Percentiles rank a stretch among this genome's conserved stretches.
phyloP scores from a whole-genome alignment of 371 early-diverging fungal species.

The Chytridium lagenaria region DNA sequence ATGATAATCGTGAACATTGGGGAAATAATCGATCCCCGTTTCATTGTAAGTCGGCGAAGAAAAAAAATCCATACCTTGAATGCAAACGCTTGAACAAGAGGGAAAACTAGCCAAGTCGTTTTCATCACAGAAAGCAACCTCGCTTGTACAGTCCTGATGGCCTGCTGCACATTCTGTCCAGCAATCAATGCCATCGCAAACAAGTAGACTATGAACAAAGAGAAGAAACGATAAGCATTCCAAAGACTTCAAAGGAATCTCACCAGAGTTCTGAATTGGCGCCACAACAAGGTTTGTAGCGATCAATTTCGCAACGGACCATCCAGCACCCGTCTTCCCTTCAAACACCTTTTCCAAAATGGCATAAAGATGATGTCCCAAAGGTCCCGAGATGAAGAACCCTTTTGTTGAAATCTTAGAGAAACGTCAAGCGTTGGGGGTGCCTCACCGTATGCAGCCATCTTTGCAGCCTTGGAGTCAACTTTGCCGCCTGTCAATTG shows the following conservation, averaged over 20 bases:
- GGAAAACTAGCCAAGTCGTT: slow-evolving; percentile 82
- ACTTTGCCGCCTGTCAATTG: slow-evolving; percentile 68
- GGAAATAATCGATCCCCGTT: too few relatives aligned
- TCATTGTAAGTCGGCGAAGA: too few relatives aligned
- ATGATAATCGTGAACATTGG: too few relatives aligned
- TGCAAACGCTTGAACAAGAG: slow-evolving; percentile 75
- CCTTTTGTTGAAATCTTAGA: slow-evolving; percentile 29
- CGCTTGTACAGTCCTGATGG: slow-evolving; percentile 52
- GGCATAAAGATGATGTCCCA: slow-evolving; percentile 74
- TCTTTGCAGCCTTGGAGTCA: slow-evolving; percentile 67
- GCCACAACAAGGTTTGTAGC: slow-evolving; percentile 74
- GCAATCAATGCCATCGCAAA: slow-evolving; percentile 83
- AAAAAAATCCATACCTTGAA: slow-evolving; percentile 54
- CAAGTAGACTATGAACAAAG: slow-evolving; percentile 70
- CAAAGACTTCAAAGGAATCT: slow-evolving; percentile 16
- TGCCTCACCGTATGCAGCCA: slow-evolving; percentile 73
- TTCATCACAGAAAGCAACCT: slow-evolving; percentile 79
- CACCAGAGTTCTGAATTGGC: slow-evolving; percentile 83
- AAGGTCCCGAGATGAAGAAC: slow-evolving; percentile 71
- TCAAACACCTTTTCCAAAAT: slow-evolving; percentile 68
- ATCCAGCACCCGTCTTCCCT: slow-evolving; percentile 61
- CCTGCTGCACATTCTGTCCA: slow-evolving; percentile 66
- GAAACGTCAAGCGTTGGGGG: not conserved
- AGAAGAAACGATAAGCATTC: not conserved
- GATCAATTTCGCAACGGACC: slow-evolving; percentile 68